A percentile compares a stretch with the other conserved stretches of the same genome.
Evolutionary conservation across 2,329 filamentous ascomycete species (phyloP).

Genomic region (Aspergillus latus): DNA sequence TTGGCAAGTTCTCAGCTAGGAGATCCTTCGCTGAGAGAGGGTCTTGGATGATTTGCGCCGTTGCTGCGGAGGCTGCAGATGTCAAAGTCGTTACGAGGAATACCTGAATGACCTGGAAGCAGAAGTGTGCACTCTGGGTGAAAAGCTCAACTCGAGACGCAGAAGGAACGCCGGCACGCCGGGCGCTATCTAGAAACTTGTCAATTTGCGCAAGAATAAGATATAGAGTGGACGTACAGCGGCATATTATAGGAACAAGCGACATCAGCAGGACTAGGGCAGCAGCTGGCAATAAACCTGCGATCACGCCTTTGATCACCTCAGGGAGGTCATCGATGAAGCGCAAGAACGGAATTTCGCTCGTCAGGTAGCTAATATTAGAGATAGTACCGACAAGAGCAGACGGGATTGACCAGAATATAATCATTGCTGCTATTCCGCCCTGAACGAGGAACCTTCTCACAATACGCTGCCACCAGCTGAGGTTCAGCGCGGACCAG

Average conservation of each 20-base stretch:
- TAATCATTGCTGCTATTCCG: conserved; percentile 72
- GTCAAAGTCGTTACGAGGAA: conserved; percentile 84
- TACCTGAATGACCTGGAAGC: conserved; percentile 72
- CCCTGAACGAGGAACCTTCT: conserved; percentile 67
- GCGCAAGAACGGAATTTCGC: conserved; percentile 58
- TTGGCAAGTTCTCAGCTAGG: conserved; percentile 74
- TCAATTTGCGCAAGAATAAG: conserved; percentile 4
- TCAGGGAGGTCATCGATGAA: conserved; percentile 73
- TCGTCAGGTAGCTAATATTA: conserved; percentile 70
- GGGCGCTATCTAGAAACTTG: conserved; percentile 74
- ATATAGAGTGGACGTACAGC: conserved; percentile 53
- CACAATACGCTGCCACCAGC: conserved; percentile 78
- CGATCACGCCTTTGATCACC: conserved; percentile 72
- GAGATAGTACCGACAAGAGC: conserved; percentile 83
- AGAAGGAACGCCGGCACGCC: conserved; percentile 76
- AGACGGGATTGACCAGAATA: conserved; percentile 81
- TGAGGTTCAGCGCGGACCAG: conserved; percentile 78
- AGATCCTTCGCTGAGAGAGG: conserved; percentile 65
- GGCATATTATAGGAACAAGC: conserved; percentile 77
- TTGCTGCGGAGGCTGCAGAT: conserved; percentile 73
- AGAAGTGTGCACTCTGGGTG: conserved; percentile 86
- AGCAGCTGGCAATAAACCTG: conserved; percentile 78
- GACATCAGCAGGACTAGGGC: conserved; percentile 82
- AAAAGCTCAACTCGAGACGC: conserved; percentile 78
- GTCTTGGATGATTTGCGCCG: conserved; percentile 62